Evolutionary conservation across 1,139 yeast species (phyloP).

Genomic region (Yamadazyma atmosphaerica): DNA sequence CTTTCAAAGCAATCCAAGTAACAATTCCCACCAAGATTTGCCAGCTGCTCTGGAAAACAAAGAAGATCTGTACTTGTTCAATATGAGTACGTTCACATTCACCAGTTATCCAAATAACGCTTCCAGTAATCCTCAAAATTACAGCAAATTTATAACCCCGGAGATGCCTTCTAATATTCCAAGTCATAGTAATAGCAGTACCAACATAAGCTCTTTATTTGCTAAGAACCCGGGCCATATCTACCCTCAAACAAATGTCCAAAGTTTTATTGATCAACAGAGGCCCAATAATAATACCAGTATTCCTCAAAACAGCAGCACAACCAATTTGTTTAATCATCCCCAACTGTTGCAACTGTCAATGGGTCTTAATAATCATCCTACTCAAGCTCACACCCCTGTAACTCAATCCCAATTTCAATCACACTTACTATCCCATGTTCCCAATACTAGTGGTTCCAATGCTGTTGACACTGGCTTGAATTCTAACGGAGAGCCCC

Average conservation of each 20-base stretch:
- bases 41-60: constrained; percentile 9
- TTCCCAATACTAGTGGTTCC: background rate
- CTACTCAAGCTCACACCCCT: background rate
- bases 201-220: constrained; percentile 25
- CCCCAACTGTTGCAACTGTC: background rate
- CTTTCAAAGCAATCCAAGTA: constrained; percentile 17
- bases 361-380: background rate
- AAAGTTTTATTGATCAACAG: constrained; percentile 6
- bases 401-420: constrained; percentile 1
- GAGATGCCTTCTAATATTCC: constrained; percentile 6
- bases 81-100: constrained; percentile 35
- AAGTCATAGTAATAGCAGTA: constrained; percentile 18
- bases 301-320: background rate
- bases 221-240: constrained; percentile 15
- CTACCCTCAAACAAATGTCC: constrained; percentile 11
- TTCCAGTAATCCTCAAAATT: constrained; percentile 3
- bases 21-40: constrained; percentile 17
- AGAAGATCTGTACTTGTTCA: constrained; percentile 38
- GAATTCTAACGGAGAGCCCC: too few species aligned
- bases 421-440: background rate
- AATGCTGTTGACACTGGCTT: background rate
- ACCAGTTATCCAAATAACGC: constrained; percentile 13
- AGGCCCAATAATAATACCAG: constrained; percentile 3
- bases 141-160: constrained; percentile 3
- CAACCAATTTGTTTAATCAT: background rate